These are phyloP conservation scores for Piper longum DNA, from an alignment of 164 flowering plant species.

Conservation along the genomic window DNA sequence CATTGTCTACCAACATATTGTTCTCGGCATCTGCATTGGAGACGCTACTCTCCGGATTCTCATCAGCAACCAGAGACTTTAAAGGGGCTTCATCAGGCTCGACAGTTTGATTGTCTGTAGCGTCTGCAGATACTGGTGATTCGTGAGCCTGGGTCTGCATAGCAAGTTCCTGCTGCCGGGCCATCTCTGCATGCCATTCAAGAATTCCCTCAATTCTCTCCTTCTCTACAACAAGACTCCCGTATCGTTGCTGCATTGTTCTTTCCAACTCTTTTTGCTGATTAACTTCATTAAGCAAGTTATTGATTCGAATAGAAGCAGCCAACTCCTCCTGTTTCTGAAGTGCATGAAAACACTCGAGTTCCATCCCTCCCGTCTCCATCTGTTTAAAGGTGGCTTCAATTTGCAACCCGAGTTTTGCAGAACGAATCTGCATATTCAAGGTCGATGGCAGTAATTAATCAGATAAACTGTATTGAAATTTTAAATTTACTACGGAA, in stretches of 20 bases:
- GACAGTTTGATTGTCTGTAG: constrained; percentile 2
- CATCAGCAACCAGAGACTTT: constrained; percentile 9
- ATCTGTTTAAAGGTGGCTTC: constrained; percentile 77
- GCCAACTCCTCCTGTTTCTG: constrained; percentile 79
- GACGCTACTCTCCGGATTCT: constrained; percentile 3
- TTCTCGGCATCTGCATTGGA: neutral
- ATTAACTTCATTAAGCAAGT: constrained; percentile 63
- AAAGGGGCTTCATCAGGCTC: constrained; percentile 3
- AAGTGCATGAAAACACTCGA: constrained; percentile 80
- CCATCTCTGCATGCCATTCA: constrained; percentile 27
- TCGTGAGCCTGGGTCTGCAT: constrained; percentile 18
- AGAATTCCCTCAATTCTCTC: constrained; percentile 37
- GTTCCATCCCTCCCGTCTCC: constrained; percentile 83
- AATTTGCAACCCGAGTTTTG: constrained; percentile 58
- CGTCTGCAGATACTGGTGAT: neutral
- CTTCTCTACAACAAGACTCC: constrained; percentile 42
- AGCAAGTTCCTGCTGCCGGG: constrained; percentile 38
- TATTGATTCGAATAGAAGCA: constrained; percentile 52
- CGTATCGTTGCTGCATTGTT: constrained; percentile 58
- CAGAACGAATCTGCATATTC: constrained; percentile 44
- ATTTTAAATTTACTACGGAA: too few relatives aligned
- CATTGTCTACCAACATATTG: neutral
- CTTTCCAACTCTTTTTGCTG: constrained; percentile 85
- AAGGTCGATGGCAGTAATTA: constrained; percentile 4
- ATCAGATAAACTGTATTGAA: too few relatives aligned